Conservation (phyloP, 371 early-diverging fungal species). For the Lichtheimia hyalospora region DNA sequence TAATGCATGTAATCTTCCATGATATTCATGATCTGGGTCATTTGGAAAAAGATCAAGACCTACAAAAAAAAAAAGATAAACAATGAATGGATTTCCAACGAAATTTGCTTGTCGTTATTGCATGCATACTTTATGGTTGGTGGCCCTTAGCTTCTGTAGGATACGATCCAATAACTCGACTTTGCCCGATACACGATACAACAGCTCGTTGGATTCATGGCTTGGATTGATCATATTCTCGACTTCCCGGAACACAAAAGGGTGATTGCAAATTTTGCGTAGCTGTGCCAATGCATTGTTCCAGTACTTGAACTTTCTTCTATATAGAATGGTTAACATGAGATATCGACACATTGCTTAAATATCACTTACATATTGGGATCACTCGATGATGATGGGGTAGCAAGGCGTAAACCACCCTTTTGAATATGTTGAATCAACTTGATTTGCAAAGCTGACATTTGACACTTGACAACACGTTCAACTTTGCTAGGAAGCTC, state of each 20-base stretch:
- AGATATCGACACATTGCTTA: not conserved
- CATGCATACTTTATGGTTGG: constrained; percentile 79
- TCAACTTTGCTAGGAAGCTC: constrained; percentile 99
- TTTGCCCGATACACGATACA: constrained; percentile 94
- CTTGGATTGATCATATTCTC: constrained; percentile 78
- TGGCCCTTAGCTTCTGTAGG: constrained; percentile 83
- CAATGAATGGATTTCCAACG: too few species aligned
- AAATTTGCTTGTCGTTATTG: too few species aligned
- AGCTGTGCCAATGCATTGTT: constrained; percentile 99
- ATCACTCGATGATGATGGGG: constrained; percentile 60
- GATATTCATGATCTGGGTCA: constrained; percentile 97
- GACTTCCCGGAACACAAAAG: constrained; percentile 96
- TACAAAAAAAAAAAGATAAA: constrained; percentile 24
- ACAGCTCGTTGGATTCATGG: constrained; percentile 50
- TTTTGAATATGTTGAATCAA: constrained; percentile 78
- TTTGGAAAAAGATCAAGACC: constrained; percentile 98
- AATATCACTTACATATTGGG: constrained; percentile 49
- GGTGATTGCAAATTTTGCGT: constrained; percentile 99
- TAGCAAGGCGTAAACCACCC: constrained; percentile 52
- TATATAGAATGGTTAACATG: not conserved
- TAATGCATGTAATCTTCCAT: constrained; percentile 93
- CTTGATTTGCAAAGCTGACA: constrained; percentile 84
- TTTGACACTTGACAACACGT: constrained; percentile 91
- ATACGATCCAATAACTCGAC: constrained; percentile 98
- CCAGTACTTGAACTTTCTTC: constrained; percentile 74